Evolutionary conservation across 164 flowering plant species (phyloP).

Genomic region (Vitis cinerea): DNA sequence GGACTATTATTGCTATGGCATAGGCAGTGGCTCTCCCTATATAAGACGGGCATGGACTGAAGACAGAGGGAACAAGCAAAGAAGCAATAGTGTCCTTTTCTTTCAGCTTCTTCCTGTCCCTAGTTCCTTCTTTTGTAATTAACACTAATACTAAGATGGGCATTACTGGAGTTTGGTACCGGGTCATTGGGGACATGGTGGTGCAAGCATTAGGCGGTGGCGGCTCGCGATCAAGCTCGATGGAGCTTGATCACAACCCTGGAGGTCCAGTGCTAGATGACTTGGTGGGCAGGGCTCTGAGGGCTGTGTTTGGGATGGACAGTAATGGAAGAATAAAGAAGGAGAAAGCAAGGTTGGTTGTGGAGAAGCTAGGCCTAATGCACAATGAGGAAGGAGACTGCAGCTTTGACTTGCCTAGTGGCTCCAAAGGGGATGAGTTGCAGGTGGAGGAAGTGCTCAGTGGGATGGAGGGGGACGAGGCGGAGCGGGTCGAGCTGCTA

Average conservation of each 20-base stretch:
- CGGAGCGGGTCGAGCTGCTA: conserved; percentile 25
- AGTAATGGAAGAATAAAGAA: conserved; percentile 24
- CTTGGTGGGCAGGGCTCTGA: conserved; percentile 17
- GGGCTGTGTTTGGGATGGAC: conserved; percentile 29
- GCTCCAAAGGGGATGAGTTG: conserved; percentile 16
- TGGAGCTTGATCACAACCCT: background rate
- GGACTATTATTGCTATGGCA: too few relatives aligned
- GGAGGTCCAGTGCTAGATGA: conserved; percentile 6
- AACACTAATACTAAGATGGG: conserved; percentile 8
- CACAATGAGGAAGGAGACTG: conserved; percentile 4
- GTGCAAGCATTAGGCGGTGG: conserved; percentile 5
- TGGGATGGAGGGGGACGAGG: conserved; percentile 25
- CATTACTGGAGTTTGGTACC: conserved; percentile 10
- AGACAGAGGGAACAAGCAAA: too few relatives aligned
- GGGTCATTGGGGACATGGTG: conserved; percentile 11
- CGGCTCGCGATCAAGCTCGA: conserved; percentile 1
- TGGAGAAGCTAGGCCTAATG: conserved; percentile 26
- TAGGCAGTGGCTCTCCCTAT: conserved; percentile 1
- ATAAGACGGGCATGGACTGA: background rate
- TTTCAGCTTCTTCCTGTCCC: too few relatives aligned
- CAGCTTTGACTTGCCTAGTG: conserved; percentile 2
- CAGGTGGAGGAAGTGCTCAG: conserved; percentile 22
- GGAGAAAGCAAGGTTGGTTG: conserved; percentile 22
- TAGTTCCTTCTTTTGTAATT: too few relatives aligned
- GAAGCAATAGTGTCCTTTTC: too few relatives aligned